phyloP scores from a whole-genome alignment of 345 rosid genomes.

The Raphanus raphanistrum region DNA sequence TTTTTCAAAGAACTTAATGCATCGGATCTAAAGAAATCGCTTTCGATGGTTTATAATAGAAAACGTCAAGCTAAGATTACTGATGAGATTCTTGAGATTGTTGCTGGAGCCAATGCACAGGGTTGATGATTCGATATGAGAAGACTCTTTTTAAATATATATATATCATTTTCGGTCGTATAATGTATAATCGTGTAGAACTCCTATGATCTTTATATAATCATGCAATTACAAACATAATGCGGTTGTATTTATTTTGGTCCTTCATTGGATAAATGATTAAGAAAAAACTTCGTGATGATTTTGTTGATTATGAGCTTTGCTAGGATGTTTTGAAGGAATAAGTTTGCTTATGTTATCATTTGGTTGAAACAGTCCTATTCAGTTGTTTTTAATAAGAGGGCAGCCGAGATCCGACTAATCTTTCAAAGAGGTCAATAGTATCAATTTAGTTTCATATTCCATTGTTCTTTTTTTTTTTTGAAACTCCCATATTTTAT shows the following conservation, averaged over 20 bases:
- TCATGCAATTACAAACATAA: slow-evolving; percentile 26
- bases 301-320: slow-evolving; percentile 17
- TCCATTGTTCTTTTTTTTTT: too few species aligned
- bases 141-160: neutral
- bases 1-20: slow-evolving; percentile 46
- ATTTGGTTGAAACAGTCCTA: too few species aligned
- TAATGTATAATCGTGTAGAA: slow-evolving; percentile 26
- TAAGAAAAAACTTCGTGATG: neutral
- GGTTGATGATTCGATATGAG: slow-evolving; percentile 27
- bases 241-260: slow-evolving; percentile 29
- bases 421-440: neutral
- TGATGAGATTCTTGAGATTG: slow-evolving; percentile 94
- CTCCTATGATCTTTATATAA: slow-evolving; percentile 9
- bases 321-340: slow-evolving; percentile 22
- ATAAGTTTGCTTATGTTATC: too few species aligned
- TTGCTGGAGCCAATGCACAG: slow-evolving; percentile 87
- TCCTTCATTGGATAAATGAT: slow-evolving; percentile 24
- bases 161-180: neutral
- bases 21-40: slow-evolving; percentile 60
- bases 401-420: too few species aligned
- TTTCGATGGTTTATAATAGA: slow-evolving; percentile 68
- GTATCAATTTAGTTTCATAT: slow-evolving; percentile 1
- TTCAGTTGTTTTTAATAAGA: too few species aligned
- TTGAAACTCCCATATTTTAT: neutral
- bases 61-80: slow-evolving; percentile 95